Percentiles rank a stretch among this genome's conserved stretches.
phyloP scores from a whole-genome alignment of 805 yeast genomes.

The Metschnikowia amazonensis region DNA sequence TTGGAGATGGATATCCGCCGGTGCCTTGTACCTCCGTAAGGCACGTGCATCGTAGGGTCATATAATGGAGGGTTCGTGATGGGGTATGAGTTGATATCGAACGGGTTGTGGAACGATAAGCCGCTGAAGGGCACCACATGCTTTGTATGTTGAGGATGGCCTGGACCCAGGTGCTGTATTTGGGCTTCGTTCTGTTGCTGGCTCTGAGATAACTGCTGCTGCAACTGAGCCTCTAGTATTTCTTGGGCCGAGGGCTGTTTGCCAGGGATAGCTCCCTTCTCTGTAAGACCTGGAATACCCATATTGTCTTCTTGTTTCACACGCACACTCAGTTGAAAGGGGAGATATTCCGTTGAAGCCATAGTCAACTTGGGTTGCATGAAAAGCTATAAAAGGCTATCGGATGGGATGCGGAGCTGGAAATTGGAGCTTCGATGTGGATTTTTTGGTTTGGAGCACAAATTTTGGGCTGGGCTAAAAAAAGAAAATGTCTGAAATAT shows the following conservation, averaged over 20 bases:
- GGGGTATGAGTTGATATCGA: conserved; percentile 39
- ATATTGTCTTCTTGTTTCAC: conserved; percentile 1
- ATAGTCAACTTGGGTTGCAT: conserved; percentile 3
- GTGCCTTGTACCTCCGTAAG: conserved; percentile 38
- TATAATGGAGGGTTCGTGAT: conserved; percentile 46
- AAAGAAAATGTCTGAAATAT: background rate
- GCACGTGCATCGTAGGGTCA: conserved; percentile 40
- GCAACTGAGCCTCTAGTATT: conserved; percentile 1
- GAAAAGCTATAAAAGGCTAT: background rate
- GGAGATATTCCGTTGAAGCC: conserved; percentile 2
- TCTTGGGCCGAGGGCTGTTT: background rate
- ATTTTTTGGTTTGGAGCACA: background rate
- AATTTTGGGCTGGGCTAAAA: background rate
- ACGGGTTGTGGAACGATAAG: conserved; percentile 32
- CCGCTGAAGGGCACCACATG: conserved; percentile 11
- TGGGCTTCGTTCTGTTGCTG: conserved; percentile 1
- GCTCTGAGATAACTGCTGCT: conserved; percentile 1
- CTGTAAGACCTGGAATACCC: background rate
- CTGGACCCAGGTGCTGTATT: background rate
- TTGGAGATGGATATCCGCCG: conserved; percentile 78
- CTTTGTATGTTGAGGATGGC: conserved; percentile 4
- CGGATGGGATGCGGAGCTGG: background rate
- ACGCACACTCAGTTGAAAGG: background rate
- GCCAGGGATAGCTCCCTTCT: background rate
- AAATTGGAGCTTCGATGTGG: background rate